Evolutionary conservation across 2,329 filamentous ascomycete genomes (phyloP), one percentile per base, ranked within the genome.

Genomic region (Cladosporium cucumerinum): DNA sequence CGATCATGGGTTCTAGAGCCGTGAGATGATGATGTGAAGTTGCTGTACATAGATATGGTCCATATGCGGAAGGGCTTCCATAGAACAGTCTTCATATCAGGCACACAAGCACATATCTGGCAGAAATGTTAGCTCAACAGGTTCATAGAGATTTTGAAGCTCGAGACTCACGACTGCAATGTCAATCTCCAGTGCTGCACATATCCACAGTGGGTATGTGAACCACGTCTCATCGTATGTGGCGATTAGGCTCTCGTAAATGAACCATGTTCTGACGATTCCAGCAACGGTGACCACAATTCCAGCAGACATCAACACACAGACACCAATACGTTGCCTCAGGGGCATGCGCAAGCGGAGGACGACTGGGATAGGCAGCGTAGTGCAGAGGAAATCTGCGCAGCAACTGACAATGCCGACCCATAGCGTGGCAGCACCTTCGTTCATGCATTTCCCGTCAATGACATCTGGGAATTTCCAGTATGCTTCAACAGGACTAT

Each of bases 191-290:
- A 82, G 76, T 0, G 78, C 76, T 7, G 80, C 79, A 43, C 75
- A 75, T 21, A 82, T 81, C 78, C 80, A 82, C 0, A 82, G 70
- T 4, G 78, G 78, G 70, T 79, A 81, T 5, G 78, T 73, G 59
- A 75, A 79, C 80, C 80, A 82, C 3, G 79, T 80, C 63, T 76
- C 74, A 61, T 82, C 80, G 65, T 78, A 81, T 57, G 74, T 78
- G 4, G 67, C 70, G 6, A 81, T 73, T 7, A 82, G 66, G 21
- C 74, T 76, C 65, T 77, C 74, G 70, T 78, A 81, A 57, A 81
- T 79, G 68, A 70, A 81, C 73, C 77, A 81, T 3, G 79, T 82
- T 23, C 80, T 68, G 3, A 81, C 70, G 6, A 77, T 69, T 1
- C 79, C 80, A 6, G 79, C 78, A 57, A 77, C 72, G 2, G 78